phyloP scores from a whole-genome alignment of 108 stramenopile genomes.

The Bacterosira constricta region DNA sequence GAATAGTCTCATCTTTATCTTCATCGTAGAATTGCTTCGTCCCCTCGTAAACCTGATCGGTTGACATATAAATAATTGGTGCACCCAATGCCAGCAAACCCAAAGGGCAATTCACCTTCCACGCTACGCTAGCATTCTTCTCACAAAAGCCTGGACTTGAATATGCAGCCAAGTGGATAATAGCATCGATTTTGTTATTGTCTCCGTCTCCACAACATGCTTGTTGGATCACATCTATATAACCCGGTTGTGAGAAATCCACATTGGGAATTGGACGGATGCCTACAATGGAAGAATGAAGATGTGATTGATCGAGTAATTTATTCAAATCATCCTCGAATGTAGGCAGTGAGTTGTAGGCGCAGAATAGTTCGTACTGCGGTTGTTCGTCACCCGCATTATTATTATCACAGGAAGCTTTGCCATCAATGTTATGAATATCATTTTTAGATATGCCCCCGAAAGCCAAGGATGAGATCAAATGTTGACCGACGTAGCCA shows the following conservation, averaged over 20 bases:
- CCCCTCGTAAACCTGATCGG: slow-evolving; percentile 86
- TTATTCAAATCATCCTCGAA: slow-evolving; percentile 29
- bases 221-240: neutral
- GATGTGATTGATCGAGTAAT: neutral
- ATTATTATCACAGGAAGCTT: too few relatives aligned
- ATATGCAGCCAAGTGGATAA: slow-evolving; percentile 75
- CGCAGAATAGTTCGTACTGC: slow-evolving; percentile 33
- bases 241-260: slow-evolving; percentile 13
- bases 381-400: neutral
- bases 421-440: too few relatives aligned
- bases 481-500: slow-evolving; percentile 80
- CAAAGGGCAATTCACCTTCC: slow-evolving; percentile 57
- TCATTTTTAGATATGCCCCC: too few relatives aligned
- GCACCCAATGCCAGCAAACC: slow-evolving; percentile 39
- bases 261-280: slow-evolving; percentile 3
- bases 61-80: slow-evolving; percentile 69
- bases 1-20: slow-evolving; percentile 38
- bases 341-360: slow-evolving; percentile 37
- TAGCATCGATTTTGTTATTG: slow-evolving; percentile 45
- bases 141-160: slow-evolving; percentile 63
- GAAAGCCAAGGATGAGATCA: slow-evolving; percentile 54
- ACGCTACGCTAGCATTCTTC: slow-evolving; percentile 52
- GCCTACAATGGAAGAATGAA: neutral
- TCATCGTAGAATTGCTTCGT: slow-evolving; percentile 50
- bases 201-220: neutral